Percentiles rank a stretch among this genome's conserved stretches.
phyloP scores from a whole-genome alignment of 1,139 yeast genomes.

The Kodamaea ohmeri region DNA sequence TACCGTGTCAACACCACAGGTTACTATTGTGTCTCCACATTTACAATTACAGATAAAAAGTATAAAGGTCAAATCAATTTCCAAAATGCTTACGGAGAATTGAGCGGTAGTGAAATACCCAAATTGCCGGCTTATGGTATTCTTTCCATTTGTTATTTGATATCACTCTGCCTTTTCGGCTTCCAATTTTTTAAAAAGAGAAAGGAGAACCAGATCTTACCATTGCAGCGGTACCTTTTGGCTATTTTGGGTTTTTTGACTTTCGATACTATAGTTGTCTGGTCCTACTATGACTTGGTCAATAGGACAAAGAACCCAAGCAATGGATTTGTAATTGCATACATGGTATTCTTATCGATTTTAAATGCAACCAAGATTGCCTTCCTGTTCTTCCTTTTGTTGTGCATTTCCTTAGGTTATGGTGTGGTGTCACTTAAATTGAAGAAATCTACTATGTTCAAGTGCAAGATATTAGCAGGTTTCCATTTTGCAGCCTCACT shows the following conservation, averaged over 20 bases:
- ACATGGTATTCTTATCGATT: constrained; percentile 73
- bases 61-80: constrained; percentile 70
- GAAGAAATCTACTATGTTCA: constrained; percentile 72
- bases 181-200: constrained; percentile 86
- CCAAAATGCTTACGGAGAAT: constrained; percentile 87
- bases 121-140: constrained; percentile 87
- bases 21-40: constrained; percentile 85
- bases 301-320: constrained; percentile 53
- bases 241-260: constrained; percentile 83
- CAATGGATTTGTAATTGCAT: constrained; percentile 59
- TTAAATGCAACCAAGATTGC: constrained; percentile 81
- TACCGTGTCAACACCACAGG: constrained; percentile 77
- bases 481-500: constrained; percentile 69
- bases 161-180: constrained; percentile 75
- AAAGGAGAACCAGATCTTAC: constrained; percentile 70
- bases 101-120: constrained; percentile 89
- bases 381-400: constrained; percentile 80
- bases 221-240: constrained; percentile 85
- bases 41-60: constrained; percentile 40
- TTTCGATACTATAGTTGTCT: constrained; percentile 78
- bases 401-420: constrained; percentile 87
- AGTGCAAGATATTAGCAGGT: constrained; percentile 74
- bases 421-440: constrained; percentile 89
- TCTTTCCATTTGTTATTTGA: constrained; percentile 78
- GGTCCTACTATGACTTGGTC: constrained; percentile 87